Base-by-base conservation (phyloP, 306 rosid genomes). In the Malus orientalis region DNA sequence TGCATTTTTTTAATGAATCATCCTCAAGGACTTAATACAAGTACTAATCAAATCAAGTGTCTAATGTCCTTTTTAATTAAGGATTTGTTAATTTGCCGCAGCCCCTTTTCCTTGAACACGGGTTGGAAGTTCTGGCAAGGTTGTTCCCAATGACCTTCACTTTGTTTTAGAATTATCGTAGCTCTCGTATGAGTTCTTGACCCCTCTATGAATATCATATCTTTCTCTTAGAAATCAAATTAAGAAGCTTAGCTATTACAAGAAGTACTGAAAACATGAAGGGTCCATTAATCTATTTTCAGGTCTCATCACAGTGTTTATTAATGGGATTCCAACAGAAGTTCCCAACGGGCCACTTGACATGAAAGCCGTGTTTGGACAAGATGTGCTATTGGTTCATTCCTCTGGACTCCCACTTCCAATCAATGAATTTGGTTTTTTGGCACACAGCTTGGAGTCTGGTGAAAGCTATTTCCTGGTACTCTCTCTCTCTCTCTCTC, bases 381-480 rank as follows among this genome's bases (percentile, higher is more conserved):
- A 92, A 59, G 92, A 90, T 70, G 80, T 85, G 20, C 77, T 88
- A 70, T 80, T 95, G 81, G 85, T 95, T 79, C 92, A 95, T 81
- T 88, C 92, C 73, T 89, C 99, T 16, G 97, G 99, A 66, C 53
- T 90, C 20, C 89, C 92, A 22, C 53, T 92, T 79, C 86, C 88
- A 25, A 73, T 84, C 81, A 91, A 92, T 82, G 93, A 91, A 30
- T 91, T 83, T 71, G 97, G 97, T 10, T 79, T 90, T 83, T 81
- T 91, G 53, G 71, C 85, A 74, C 92, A 90, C 27, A 74, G 64
- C 73, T 81, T 95, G 86, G 92, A 91, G 76, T 89, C 85, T 76
- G 97, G 97, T 54, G 97, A 92, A 84, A 90, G 88, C 88, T 95
- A 95, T 76, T 92, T 88, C 80, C 91, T 95, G 97, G 98, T 91